These are phyloP conservation scores for Tetrahymena elliotti DNA, from an alignment of 73 alveolate genomes.

Conservation along the genomic window DNA sequence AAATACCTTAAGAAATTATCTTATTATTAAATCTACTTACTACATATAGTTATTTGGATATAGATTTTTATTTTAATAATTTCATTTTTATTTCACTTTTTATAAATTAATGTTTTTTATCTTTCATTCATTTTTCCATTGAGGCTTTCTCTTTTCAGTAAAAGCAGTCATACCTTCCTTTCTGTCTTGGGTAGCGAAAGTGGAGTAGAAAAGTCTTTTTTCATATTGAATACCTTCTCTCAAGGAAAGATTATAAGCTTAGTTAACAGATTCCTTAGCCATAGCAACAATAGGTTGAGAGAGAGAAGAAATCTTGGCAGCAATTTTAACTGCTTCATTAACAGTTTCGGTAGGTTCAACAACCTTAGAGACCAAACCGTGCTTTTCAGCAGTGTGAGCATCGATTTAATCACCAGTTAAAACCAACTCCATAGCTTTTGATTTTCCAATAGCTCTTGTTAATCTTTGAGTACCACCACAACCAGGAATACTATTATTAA, in stretches of 20 bases:
- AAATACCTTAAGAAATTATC: not conserved
- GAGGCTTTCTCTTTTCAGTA: conserved; percentile 79
- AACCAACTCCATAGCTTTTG: conserved; percentile 94
- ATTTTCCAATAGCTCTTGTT: conserved; percentile 90
- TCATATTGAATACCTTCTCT: conserved; percentile 81
- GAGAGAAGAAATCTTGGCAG: conserved; percentile 83
- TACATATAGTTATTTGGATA: not conserved
- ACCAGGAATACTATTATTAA: conserved; percentile 72
- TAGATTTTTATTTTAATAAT: not conserved
- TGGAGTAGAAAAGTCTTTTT: conserved; percentile 87
- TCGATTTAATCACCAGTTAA: conserved; percentile 89
- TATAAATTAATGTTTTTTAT: not conserved
- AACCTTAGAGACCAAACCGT: conserved; percentile 89
- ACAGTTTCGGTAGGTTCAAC: conserved; percentile 65
- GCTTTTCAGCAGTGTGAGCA: conserved; percentile 87
- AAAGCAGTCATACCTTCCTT: conserved; percentile 96
- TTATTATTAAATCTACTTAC: not conserved
- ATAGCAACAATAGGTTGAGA: conserved; percentile 67
- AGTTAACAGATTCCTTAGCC: conserved; percentile 89
- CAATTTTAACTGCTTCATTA: conserved; percentile 76
- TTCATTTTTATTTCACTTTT: no score
- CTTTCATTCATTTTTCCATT: conserved; percentile 65
- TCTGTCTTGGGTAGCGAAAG: conserved; percentile 92
- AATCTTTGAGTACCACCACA: conserved; percentile 97
- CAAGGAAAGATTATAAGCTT: conserved; percentile 78